Evolutionary conservation across 331 rosid genomes (phyloP), one percentile per base, ranked within the genome.

Genomic region (Pyrus hybrid): DNA sequence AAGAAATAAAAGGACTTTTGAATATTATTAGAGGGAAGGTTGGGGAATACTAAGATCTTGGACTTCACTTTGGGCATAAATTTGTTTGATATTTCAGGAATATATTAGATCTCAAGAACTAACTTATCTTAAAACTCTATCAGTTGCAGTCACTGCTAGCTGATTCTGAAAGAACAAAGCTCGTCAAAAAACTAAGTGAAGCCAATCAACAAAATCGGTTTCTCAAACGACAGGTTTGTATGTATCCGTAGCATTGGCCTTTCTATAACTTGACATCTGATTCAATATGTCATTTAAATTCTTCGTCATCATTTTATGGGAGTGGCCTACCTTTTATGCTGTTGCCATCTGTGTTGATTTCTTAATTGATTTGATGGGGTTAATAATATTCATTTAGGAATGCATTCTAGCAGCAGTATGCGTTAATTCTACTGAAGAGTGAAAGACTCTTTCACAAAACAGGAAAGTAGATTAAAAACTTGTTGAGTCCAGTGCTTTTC

Each of bases 201-300:
- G 97, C 99, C 71, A 94, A 94, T 83, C 93, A 88, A 78, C 97
- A 94, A 29, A 92, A 90, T 64, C 87, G 99, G 73, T 86, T 90
- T 76, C 96, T 94, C 80, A 94, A 92, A 85, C 83, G 99, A 79
- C 97, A 94, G 97, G 99, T 94, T 14, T 66, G 86, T 73, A 23
- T 43, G 83, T 73, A 51, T 49, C 68, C 43, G 28, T 65, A 21
- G 21, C 71, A 33, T 16, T 29, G 62, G 54, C 57, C 37, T 54
- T 43, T 82, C 43, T 83, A 51, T 35, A 66, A 65, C 13, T 20
- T 5, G 26, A 35, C 12, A 12, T 2, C 5, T 41, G 22, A 3
- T 67, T 67, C 35, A 67, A 7, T 20, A 2, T 20, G 45, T 21
- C 21, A 10, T 65, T 35, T 37, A 35, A 37, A 6, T 33, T 37